These are phyloP conservation scores for Fonsecaea multimorphosa DNA, from an alignment of 2,329 filamentous ascomycete species.

Conservation along the genomic window DNA sequence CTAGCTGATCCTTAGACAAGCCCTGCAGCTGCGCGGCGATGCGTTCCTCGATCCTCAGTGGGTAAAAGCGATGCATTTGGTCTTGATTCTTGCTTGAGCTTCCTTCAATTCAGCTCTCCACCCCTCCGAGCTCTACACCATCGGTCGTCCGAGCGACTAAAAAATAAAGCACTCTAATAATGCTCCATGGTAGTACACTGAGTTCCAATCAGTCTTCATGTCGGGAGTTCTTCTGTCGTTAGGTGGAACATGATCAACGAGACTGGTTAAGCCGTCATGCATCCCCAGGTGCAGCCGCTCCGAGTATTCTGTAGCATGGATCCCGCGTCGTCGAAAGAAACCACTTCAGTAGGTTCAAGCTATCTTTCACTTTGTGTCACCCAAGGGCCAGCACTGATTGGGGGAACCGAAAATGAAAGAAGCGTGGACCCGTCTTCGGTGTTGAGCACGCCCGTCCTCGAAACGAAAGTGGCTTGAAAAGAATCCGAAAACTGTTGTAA, in stretches of 20 bases:
- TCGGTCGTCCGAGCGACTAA: not conserved
- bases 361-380: conserved; percentile 9
- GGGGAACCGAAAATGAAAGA: conserved; percentile 16
- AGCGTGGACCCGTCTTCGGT: not conserved
- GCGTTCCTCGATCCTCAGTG: not conserved
- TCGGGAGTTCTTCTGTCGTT: not conserved
- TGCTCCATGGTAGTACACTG: not conserved
- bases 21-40: not conserved
- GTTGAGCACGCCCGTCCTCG: conserved; percentile 4
- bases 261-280: conserved; percentile 8
- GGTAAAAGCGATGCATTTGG: not conserved
- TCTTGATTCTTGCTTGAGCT: not conserved
- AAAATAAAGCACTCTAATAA: not conserved
- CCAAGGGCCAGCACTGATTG: conserved; percentile 1
- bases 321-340: conserved; percentile 3
- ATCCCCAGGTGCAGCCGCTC: not conserved
- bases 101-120: not conserved
- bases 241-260: not conserved
- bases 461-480: conserved; percentile 16
- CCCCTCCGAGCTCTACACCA: not conserved
- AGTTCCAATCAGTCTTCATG: not conserved
- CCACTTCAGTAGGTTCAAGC: not conserved
- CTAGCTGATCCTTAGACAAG: conserved; percentile 1
- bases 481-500: conserved; percentile 19
- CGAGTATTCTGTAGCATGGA: not conserved